These are phyloP conservation scores for Actinomortierella wolfii DNA, from an alignment of 371 early-diverging fungal species.

Conservation along the genomic window DNA sequence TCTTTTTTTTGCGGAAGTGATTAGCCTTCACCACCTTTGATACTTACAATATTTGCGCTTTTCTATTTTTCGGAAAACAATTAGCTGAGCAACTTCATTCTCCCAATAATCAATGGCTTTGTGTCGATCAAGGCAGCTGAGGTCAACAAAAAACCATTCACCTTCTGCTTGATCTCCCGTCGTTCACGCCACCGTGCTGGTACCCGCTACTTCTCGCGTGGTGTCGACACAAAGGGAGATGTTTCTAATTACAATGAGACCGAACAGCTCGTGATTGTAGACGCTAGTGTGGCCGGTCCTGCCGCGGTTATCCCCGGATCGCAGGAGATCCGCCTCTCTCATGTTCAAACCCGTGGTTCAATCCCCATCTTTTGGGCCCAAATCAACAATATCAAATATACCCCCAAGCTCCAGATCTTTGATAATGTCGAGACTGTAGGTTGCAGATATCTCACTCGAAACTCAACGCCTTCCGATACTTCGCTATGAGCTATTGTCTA, in stretches of 20 bases:
- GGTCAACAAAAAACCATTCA: slow-evolving; percentile 64
- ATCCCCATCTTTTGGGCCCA: slow-evolving; percentile 98
- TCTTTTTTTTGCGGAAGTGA: background rate
- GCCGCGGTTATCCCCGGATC: slow-evolving; percentile 4
- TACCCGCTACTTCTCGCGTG: slow-evolving; percentile 93
- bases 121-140: slow-evolving; percentile 50
- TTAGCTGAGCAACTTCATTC: slow-evolving; percentile 73
- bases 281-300: slow-evolving; percentile 33
- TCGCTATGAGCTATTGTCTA: too few species aligned
- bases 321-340: slow-evolving; percentile 56
- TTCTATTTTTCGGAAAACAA: background rate
- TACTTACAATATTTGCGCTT: background rate
- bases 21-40: background rate
- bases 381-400: slow-evolving; percentile 84
- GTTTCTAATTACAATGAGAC: slow-evolving; percentile 98
- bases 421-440: slow-evolving; percentile 65
- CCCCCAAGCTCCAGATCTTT: slow-evolving; percentile 80
- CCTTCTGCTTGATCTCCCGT: slow-evolving; percentile 77
- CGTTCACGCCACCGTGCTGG: slow-evolving; percentile 76
- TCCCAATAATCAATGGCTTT: slow-evolving; percentile 89
- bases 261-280: slow-evolving; percentile 83
- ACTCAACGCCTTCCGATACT: too few species aligned
- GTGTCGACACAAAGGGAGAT: slow-evolving; percentile 89
- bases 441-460: too few species aligned
- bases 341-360: slow-evolving; percentile 95